A percentile compares a stretch with the other conserved stretches of the same genome.
Evolutionary conservation across 768 basidiomycete species (phyloP).

Genomic region (Tulasnella sp.): DNA sequence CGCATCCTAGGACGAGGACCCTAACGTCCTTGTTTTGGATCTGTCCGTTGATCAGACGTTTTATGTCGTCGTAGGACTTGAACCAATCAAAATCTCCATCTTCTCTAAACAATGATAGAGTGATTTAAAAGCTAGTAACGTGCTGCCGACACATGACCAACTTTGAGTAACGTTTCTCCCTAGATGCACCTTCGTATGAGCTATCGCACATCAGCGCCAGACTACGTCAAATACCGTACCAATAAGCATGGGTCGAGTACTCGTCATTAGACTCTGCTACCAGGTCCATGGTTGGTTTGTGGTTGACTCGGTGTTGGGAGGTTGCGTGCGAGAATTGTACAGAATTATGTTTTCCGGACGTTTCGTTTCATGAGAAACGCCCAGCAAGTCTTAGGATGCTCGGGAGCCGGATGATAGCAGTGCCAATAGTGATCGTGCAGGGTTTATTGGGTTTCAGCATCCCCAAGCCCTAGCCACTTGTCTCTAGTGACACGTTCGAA

Average conservation of each 20-base stretch:
- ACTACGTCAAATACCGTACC: not conserved
- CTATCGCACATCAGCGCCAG: not conserved
- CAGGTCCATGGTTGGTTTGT: not conserved
- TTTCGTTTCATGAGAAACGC: no score
- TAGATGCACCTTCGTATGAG: constrained; percentile 21
- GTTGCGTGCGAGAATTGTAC: no score
- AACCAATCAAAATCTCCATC: constrained; percentile 75
- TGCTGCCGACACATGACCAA: constrained; percentile 26
- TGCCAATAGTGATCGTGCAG: no score
- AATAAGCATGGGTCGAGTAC: constrained; percentile 1
- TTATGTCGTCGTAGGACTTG: constrained; percentile 66
- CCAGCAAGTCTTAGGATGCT: no score
- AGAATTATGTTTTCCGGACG: no score
- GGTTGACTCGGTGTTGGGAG: not conserved
- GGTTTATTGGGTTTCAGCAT: no score
- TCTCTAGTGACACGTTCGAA: no score
- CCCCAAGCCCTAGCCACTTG: no score
- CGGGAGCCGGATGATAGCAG: no score
- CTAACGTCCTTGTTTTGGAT: constrained; percentile 48
- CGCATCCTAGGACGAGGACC: constrained; percentile 66
- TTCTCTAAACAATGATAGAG: constrained; percentile 30
- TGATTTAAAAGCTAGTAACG: not conserved
- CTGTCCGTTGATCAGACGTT: constrained; percentile 43
- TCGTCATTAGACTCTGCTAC: not conserved
- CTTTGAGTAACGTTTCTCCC: constrained; percentile 61